Evolutionary conservation across 1,284 basidiomycete genomes (phyloP), one percentile per base, ranked within the genome.

Genomic region (Trametes polyzona): DNA sequence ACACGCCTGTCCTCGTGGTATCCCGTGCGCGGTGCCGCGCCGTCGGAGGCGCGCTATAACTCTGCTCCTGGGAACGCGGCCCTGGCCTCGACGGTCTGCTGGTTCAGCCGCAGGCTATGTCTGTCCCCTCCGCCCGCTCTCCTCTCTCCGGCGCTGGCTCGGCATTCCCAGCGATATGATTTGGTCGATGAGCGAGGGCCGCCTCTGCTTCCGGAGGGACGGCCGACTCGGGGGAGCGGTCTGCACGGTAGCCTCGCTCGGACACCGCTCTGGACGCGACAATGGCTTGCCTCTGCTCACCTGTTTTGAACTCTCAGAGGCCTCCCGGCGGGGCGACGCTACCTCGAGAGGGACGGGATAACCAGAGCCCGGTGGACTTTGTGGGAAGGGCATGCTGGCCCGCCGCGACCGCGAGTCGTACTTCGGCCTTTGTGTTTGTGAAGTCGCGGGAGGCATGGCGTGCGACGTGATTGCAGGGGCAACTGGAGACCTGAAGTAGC

Each of bases 341-440:
- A 69, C 63, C 36, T 68, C 62, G 30, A 69, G 47, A 27, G 58
- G 52, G 24, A 65, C 39, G 5, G 68, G 68, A 32, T 65, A 69
- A 16, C 67, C 68, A 0, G 67, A 67, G 16, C 68, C 68, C 1
- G 67, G 67, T 16, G 68, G 68, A 46, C 68, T 67, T 37, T 65
- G 64, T 19, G 68, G 68, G 57, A 69, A 69, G 11, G 68, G 65
- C 23, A 66, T 53, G 26, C 50, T 55, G 10, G 61, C 52, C 16
- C 52, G 43, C 39, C 53, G 52, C 24, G 51, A 30, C 29, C 40
- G 48, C 14, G 49, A 36, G 21, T 59, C 46, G 46, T 52, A 51
- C 21, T 49, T 50, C 2, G 52, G 54, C 14, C 52, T 51, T 33
- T 47, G 59, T 17, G 54, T 52, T 27, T 47, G 57, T 21, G 54